Evolutionary conservation across 2,329 filamentous ascomycete species (phyloP).

Genomic region (Aspergillus sp.): DNA sequence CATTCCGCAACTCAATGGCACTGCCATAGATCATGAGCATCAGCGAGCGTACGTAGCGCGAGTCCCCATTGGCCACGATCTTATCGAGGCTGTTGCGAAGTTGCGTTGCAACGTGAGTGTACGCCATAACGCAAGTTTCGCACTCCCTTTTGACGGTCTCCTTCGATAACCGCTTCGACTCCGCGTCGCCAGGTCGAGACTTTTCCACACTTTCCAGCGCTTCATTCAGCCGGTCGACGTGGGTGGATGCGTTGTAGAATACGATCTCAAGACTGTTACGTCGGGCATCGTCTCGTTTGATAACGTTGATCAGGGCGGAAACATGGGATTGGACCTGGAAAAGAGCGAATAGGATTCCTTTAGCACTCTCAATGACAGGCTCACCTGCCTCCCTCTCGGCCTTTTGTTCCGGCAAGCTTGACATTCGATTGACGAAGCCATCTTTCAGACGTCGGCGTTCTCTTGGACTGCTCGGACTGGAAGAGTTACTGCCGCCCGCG

Average conservation of each 20-base stretch:
- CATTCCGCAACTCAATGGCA: slow-evolving; percentile 60
- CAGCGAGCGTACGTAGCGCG: slow-evolving; percentile 58
- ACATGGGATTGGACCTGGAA: slow-evolving; percentile 52
- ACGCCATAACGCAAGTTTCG: slow-evolving; percentile 51
- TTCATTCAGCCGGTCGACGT: slow-evolving; percentile 58
- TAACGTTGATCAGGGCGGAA: slow-evolving; percentile 47
- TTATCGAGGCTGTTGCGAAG: slow-evolving; percentile 50
- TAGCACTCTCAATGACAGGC: slow-evolving; percentile 56
- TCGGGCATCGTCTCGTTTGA: slow-evolving; percentile 47
- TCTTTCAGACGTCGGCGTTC: slow-evolving; percentile 43
- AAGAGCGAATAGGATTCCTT: slow-evolving; percentile 55
- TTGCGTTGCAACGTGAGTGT: slow-evolving; percentile 50
- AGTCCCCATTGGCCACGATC: slow-evolving; percentile 56
- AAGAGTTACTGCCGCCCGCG: slow-evolving; percentile 39
- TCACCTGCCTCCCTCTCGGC: slow-evolving; percentile 47
- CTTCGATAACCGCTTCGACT: slow-evolving; percentile 41
- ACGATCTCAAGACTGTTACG: slow-evolving; percentile 55
- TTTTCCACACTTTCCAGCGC: slow-evolving; percentile 52
- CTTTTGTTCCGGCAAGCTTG: slow-evolving; percentile 58
- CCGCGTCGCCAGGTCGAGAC: slow-evolving; percentile 51
- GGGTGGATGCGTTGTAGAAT: slow-evolving; percentile 56
- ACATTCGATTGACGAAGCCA: slow-evolving; percentile 52
- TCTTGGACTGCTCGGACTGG: slow-evolving; percentile 45
- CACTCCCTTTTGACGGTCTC: slow-evolving; percentile 48
- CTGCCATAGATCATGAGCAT: slow-evolving; percentile 60